Evolutionary conservation across 1,284 basidiomycete species (phyloP).

Genomic region (Cutaneotrichosporon cavernicola): DNA sequence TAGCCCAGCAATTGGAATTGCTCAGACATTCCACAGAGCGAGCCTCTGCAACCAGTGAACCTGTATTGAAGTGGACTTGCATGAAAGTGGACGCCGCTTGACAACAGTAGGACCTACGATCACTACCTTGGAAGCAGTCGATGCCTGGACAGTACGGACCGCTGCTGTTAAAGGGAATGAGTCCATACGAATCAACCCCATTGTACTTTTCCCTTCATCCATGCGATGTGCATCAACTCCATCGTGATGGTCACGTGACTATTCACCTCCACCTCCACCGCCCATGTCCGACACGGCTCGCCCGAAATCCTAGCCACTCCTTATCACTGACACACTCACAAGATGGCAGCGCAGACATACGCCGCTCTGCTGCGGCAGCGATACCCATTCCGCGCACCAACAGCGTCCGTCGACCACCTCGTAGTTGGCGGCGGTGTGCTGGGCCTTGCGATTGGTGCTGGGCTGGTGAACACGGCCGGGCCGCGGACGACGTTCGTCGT

Average conservation of each 20-base stretch:
- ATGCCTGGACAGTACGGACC: too few species aligned
- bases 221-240: too few species aligned
- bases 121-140: too few species aligned
- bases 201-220: too few species aligned
- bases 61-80: too few species aligned
- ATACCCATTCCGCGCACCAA: constrained; percentile 61
- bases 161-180: too few species aligned
- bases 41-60: too few species aligned
- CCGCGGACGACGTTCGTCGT: constrained; percentile 75
- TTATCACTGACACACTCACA: neutral
- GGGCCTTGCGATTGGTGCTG: constrained; percentile 81
- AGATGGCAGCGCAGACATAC: constrained; percentile 13
- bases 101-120: too few species aligned
- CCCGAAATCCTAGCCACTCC: neutral
- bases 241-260: neutral
- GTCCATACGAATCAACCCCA: too few species aligned
- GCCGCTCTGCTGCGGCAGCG: constrained; percentile 17
- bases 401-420: constrained; percentile 77
- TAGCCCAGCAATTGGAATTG: too few species aligned
- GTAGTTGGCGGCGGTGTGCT: constrained; percentile 89
- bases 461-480: constrained; percentile 67
- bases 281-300: neutral
- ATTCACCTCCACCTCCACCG: constrained; percentile 1
- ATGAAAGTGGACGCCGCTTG: too few species aligned
- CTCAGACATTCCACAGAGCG: too few species aligned